Base-by-base conservation (phyloP, 1,284 basidiomycete genomes). In the Naganishia albida region DNA sequence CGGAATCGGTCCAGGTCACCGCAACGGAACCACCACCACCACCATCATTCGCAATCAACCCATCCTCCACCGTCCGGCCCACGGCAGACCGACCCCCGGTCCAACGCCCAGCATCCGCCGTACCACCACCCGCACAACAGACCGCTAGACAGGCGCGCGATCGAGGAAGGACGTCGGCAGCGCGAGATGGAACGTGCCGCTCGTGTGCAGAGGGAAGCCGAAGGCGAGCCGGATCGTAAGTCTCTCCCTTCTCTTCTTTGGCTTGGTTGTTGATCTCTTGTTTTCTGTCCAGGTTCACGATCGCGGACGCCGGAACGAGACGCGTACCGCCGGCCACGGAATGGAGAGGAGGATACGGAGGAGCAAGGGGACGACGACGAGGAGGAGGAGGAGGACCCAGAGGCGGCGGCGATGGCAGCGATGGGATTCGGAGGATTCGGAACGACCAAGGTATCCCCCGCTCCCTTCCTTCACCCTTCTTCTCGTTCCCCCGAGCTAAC, bases 381-480 rank as follows among this genome's bases (percentile, higher is more conserved):
- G 81, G 87, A 88, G 53, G 85, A 86, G 63, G 87, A 85, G 30
- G 87, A 89, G 64, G 90, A 78, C 42, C 79, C 78, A 40, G 79
- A 80, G 46, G 78, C 91, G 40, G 84, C 84, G 49, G 87, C 85
- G 54, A 93, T 97, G 89, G 90, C 89, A 82, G 85, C 88, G 30
- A 86, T 88, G 85, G 94, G 94, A 50, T 82, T 98, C 73, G 77
- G 81, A 54, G 91, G 91, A 1, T 98, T 98, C 75, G 91, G 89
- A 7, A 84, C 87, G 0, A 96, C 94, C 0, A 96, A 97, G 82
- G 92, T 91, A 70, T n/a, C n/a, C n/a, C n/a, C n/a, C 65, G 84
- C 75, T 30, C 1, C 25, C 28, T 42, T 23, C 23, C 53, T 18
- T 20, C n/a, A n/a, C n/a, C n/a, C n/a, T n/a, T n/a, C n/a, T n/a